Base-by-base conservation (phyloP, 225 moss, liverwort and hornwort genomes). In the Marchantia polymorpha region DNA sequence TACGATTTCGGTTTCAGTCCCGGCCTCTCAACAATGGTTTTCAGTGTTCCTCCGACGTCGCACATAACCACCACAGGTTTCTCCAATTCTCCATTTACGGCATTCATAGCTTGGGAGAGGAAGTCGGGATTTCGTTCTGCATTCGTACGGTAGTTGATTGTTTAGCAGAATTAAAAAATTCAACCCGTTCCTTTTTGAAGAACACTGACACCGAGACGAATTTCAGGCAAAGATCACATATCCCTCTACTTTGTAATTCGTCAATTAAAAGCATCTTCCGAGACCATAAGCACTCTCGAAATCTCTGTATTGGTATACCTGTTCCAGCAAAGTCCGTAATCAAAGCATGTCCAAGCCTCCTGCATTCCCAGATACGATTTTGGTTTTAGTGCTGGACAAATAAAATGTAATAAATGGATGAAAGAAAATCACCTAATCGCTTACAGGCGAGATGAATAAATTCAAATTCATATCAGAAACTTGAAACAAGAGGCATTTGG, bases 111-210 rank as follows among this genome's bases (percentile, higher is more conserved):
- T 14, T 87, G 87, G 3, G 82, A 69, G 3, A 90, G n/a, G 72
- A 94, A 96, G 11, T 89, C 87, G 19, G 96, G 94, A 78, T 96
- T 96, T 10, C 96, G 84, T 88, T 96, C 94, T 83, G 88, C 52
- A 63, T 74, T 54, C 10, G 22, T 50, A 69, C 47, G 39, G 2
- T 39, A 29, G 31, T 39, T 16, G 22, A 19, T 64, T 10, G 2
- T 11, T 22, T 7, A 5, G 20, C 17, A 63, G 20, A 16, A 16
- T 63, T 64, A 64, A 9, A 4, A 63, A n/a, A 64, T 19, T 64
- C 64, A 39, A 5, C 39, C 39, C 39, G 39, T 39, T 39, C 39
- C 2, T 39, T 39, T 39, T 5, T 39, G 39, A 39, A 2, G 39
- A 39, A 39, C 39, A 39, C 5, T 2, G 39, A 39, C 2, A 39